These are phyloP conservation scores for Xylaria sp. DNA, from an alignment of 2,329 filamentous ascomycete genomes.

Conservation along the genomic window DNA sequence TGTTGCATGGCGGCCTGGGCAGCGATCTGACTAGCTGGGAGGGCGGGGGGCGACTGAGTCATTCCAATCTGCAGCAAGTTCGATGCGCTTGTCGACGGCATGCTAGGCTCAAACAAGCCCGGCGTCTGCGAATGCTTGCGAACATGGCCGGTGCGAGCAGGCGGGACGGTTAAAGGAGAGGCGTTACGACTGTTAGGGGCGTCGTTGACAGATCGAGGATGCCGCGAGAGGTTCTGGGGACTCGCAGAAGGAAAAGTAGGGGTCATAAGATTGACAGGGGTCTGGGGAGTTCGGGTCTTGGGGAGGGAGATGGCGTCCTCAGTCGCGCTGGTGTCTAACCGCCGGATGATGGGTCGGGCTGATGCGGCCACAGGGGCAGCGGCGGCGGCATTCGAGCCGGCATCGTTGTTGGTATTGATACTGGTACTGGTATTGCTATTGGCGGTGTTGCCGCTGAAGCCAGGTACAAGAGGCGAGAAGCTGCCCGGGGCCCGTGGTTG, in stretches of 20 bases:
- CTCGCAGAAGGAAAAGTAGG: conserved; percentile 44
- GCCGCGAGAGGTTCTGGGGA: conserved; percentile 56
- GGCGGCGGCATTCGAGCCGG: conserved; percentile 23
- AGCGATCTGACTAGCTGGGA: conserved; percentile 70
- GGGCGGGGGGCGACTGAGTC: conserved; percentile 39
- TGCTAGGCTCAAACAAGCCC: conserved; percentile 68
- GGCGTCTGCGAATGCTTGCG: conserved; percentile 67
- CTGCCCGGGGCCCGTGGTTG: conserved; percentile 38
- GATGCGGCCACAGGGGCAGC: conserved; percentile 28
- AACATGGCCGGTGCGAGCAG: conserved; percentile 33
- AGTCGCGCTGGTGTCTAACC: conserved; percentile 43
- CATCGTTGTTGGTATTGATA: not conserved
- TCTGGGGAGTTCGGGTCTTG: conserved; percentile 41
- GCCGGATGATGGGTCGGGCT: conserved; percentile 35
- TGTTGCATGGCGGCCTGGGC: conserved; percentile 68
- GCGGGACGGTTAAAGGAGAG: conserved; percentile 41
- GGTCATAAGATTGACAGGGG: conserved; percentile 36
- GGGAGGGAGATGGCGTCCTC: conserved; percentile 43
- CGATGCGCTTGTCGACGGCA: conserved; percentile 57
- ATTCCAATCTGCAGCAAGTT: conserved; percentile 49
- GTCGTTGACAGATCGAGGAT: conserved; percentile 36
- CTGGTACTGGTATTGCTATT: not conserved
- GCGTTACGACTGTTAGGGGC: conserved; percentile 35
- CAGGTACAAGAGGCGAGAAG: conserved; percentile 45
- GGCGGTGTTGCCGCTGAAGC: conserved; percentile 10